These are phyloP conservation scores for Chlorencoelia australis DNA, from an alignment of 2,329 filamentous ascomycete genomes.

Conservation along the genomic window DNA sequence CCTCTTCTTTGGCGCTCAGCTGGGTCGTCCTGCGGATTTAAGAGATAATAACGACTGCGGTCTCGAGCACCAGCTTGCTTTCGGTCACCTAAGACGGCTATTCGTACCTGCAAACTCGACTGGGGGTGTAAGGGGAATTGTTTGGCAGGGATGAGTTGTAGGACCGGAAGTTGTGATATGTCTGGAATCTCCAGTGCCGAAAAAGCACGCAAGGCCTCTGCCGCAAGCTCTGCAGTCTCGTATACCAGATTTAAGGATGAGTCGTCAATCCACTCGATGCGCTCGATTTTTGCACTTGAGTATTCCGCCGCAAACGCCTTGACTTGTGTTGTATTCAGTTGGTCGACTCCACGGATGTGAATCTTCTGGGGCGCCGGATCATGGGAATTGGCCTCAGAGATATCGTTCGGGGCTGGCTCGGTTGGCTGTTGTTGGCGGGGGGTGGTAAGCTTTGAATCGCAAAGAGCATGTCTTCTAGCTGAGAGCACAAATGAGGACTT, in stretches of 20 bases:
- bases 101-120: conserved; percentile 58
- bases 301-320: conserved; percentile 63
- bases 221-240: conserved; percentile 40
- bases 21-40: conserved; percentile 82
- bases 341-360: conserved; percentile 76
- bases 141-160: conserved; percentile 62
- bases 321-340: conserved; percentile 71
- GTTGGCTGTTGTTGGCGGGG: neutral
- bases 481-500: neutral
- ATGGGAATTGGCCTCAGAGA: conserved; percentile 14
- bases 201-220: conserved; percentile 45
- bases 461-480: neutral
- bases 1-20: conserved; percentile 55
- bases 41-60: conserved; percentile 81
- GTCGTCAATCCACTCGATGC: conserved; percentile 93
- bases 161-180: conserved; percentile 42
- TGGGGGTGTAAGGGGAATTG: conserved; percentile 57
- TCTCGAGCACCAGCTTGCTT: conserved; percentile 72
- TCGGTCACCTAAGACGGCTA: conserved; percentile 64
- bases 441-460: neutral
- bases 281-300: conserved; percentile 46
- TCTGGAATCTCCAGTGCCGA: conserved; percentile 40
- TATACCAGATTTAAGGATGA: conserved; percentile 82
- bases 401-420: conserved; percentile 18
- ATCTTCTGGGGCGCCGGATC: conserved; percentile 21